Evolutionary conservation across 2,329 filamentous ascomycete species (phyloP).

Genomic region (Fusarium ambrosium): DNA sequence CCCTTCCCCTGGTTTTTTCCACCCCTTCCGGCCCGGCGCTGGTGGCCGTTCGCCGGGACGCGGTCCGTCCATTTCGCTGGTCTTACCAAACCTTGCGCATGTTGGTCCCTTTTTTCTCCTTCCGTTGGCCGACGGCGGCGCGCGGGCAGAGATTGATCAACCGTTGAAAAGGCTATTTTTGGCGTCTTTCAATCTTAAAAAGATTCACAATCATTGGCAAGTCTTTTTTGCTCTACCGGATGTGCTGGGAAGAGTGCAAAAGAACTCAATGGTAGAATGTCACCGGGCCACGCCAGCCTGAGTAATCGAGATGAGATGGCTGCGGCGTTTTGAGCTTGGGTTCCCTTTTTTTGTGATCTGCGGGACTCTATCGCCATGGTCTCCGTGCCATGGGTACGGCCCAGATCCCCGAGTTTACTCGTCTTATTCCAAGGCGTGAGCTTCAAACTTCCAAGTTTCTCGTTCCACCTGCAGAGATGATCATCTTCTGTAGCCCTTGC

Average conservation of each 20-base stretch:
- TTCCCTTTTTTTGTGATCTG: background rate
- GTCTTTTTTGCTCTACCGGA: background rate
- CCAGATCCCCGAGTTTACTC: slow-evolving; percentile 10
- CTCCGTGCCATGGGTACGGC: slow-evolving; percentile 7
- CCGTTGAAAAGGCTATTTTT: slow-evolving; percentile 33
- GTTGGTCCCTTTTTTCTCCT: background rate
- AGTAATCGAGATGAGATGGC: slow-evolving; percentile 9
- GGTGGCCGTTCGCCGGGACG: slow-evolving; percentile 31
- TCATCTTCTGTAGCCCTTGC: slow-evolving; percentile 26
- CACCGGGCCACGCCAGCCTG: slow-evolving; percentile 9
- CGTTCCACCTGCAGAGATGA: slow-evolving; percentile 9
- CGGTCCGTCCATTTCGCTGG: slow-evolving; percentile 24
- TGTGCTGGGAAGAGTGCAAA: background rate
- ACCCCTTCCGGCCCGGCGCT: slow-evolving; percentile 13
- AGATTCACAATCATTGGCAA: slow-evolving; percentile 20
- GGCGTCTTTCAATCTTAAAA: slow-evolving; percentile 39
- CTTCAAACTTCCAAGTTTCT: slow-evolving; percentile 14
- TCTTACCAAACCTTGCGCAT: slow-evolving; percentile 15
- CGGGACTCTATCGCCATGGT: background rate
- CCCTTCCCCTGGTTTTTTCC: background rate
- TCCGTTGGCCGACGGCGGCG: background rate
- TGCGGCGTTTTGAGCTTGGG: slow-evolving; percentile 6
- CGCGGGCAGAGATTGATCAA: slow-evolving; percentile 28
- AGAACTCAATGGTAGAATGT: background rate
- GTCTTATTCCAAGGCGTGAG: background rate